phyloP scores from a whole-genome alignment of 495 filamentous ascomycete species.

The Bombardia bombarda region DNA sequence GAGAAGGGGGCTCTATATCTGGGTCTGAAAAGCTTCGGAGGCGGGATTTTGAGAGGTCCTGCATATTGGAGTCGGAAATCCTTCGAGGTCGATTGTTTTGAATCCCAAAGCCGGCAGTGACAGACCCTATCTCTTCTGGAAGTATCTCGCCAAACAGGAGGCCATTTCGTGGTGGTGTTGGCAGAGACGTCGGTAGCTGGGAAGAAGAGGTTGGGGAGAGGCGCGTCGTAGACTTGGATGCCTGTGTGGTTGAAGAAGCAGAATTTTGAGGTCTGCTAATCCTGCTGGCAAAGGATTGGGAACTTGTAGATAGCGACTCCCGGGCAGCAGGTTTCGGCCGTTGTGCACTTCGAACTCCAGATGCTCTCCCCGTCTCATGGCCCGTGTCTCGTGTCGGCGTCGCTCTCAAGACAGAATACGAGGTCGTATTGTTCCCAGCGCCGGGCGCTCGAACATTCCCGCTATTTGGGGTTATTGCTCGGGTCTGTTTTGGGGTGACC shows the following conservation, averaged over 20 bases:
- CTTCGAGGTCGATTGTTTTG: constrained; percentile 28
- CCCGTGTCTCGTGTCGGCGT: constrained; percentile 25
- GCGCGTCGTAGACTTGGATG: constrained; percentile 39
- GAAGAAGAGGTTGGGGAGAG: constrained; percentile 25
- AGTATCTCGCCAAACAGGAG: constrained; percentile 48
- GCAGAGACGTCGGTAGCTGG: constrained; percentile 16
- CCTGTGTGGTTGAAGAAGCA: constrained; percentile 26
- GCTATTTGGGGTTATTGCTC: constrained; percentile 22
- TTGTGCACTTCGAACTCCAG: constrained; percentile 27
- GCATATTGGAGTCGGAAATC: constrained; percentile 40
- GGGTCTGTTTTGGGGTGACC: constrained; percentile 20
- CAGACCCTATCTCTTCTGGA: constrained; percentile 30
- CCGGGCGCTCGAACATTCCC: constrained; percentile 20
- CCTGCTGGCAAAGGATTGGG: constrained; percentile 47
- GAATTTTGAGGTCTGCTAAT: constrained; percentile 38
- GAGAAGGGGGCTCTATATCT: constrained; percentile 41
- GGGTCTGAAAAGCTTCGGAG: constrained; percentile 37
- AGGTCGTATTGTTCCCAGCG: constrained; percentile 20
- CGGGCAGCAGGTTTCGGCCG: constrained; percentile 30
- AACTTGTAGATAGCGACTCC: constrained; percentile 36
- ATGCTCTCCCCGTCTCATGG: constrained; percentile 17
- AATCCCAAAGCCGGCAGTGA: constrained; percentile 42
- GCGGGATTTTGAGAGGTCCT: constrained; percentile 23
- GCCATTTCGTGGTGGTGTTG: constrained; percentile 17
- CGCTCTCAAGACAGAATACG: constrained; percentile 27